These are phyloP conservation scores for Wickerhamiella vanderwaltii DNA, from an alignment of 805 yeast species.

Conservation along the genomic window DNA sequence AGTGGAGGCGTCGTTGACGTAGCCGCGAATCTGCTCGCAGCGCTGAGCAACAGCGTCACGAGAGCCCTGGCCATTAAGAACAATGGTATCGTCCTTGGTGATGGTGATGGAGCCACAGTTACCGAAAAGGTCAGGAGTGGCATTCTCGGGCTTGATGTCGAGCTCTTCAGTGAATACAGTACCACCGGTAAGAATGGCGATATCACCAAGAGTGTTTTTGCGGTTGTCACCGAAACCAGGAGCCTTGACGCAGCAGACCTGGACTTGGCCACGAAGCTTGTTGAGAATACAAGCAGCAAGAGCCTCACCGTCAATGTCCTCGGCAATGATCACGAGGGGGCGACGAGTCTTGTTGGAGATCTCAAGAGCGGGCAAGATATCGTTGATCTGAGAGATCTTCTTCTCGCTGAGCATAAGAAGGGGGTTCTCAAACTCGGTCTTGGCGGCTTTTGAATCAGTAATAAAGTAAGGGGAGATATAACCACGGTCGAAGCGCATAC, in stretches of 20 bases:
- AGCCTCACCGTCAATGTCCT: conserved; percentile 96
- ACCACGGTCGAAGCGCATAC: conserved; percentile 97
- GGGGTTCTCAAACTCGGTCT: conserved; percentile 93
- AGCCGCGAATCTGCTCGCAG: conserved; percentile 84
- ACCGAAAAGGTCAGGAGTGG: conserved; percentile 81
- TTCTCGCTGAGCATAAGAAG: conserved; percentile 78
- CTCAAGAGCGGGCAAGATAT: conserved; percentile 85
- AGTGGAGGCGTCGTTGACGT: conserved; percentile 61
- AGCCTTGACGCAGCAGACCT: conserved; percentile 93
- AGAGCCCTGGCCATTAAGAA: conserved; percentile 84
- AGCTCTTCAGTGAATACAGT: conserved; percentile 79
- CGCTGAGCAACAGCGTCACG: conserved; percentile 71
- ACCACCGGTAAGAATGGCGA: conserved; percentile 91
- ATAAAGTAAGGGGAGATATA: conserved; percentile 94
- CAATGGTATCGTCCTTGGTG: conserved; percentile 90
- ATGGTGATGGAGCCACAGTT: conserved; percentile 82
- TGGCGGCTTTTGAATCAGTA: conserved; percentile 81
- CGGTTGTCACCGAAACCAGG: conserved; percentile 99
- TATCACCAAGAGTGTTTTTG: conserved; percentile 88
- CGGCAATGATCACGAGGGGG: conserved; percentile 87
- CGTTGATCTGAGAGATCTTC: conserved; percentile 82
- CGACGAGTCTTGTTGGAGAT: conserved; percentile 85
- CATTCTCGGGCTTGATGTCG: conserved; percentile 90
- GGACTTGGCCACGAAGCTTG: conserved; percentile 96
- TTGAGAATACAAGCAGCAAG: conserved; percentile 94